Evolutionary conservation across 2,329 filamentous ascomycete genomes (phyloP).

Genomic region (Aspergillus neotritici): DNA sequence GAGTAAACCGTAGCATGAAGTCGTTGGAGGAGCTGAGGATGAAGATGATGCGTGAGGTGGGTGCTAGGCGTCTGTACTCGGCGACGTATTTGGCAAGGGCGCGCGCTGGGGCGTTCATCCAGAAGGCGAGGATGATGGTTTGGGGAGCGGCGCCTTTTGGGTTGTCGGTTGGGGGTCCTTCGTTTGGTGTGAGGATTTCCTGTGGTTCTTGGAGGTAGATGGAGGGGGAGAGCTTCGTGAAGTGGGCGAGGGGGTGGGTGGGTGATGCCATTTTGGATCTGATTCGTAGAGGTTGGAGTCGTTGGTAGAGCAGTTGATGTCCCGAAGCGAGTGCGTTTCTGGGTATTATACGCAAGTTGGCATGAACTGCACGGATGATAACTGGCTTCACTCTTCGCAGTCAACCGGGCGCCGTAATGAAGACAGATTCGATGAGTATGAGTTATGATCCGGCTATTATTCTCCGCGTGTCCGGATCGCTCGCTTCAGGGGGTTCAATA

Average conservation of each 20-base stretch:
- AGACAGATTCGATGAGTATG: too few species aligned
- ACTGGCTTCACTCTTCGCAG: too few species aligned
- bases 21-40: constrained; percentile 33
- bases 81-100: constrained; percentile 46
- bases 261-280: constrained; percentile 7
- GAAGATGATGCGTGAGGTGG: constrained; percentile 40
- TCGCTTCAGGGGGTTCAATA: too few species aligned
- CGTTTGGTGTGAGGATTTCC: too few species aligned
- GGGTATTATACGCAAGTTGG: too few species aligned
- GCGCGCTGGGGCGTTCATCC: constrained; percentile 44
- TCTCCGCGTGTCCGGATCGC: too few species aligned
- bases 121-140: constrained; percentile 44
- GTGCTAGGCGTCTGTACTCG: constrained; percentile 40
- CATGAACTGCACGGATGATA: too few species aligned
- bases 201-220: constrained; percentile 36
- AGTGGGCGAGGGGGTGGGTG: constrained; percentile 20
- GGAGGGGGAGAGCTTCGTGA: constrained; percentile 33
- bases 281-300: background rate
- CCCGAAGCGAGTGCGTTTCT: too few species aligned
- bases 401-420: too few species aligned
- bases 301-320: background rate
- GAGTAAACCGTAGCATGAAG: constrained; percentile 25
- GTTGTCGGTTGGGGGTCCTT: constrained; percentile 6
- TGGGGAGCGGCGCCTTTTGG: constrained; percentile 14
- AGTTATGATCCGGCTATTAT: too few species aligned